Conservation (phyloP, 768 basidiomycete genomes). For the Russula griseocarnosa region DNA sequence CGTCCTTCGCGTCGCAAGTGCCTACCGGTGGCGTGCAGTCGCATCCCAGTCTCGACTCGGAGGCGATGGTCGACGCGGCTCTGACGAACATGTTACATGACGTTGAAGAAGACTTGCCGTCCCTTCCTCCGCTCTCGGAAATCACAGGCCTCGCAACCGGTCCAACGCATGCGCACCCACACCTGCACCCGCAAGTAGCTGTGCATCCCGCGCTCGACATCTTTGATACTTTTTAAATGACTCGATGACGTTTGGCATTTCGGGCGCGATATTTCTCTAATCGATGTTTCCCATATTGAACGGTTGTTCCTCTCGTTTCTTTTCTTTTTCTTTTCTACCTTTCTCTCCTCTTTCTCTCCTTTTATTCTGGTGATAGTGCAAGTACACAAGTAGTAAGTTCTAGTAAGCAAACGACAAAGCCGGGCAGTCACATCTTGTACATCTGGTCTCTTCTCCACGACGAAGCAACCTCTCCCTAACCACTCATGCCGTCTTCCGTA, state of each 20-base stretch:
- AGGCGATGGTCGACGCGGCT: constrained; percentile 22
- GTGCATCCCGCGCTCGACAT: constrained; percentile 31
- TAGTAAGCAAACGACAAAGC: constrained; percentile 11
- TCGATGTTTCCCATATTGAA: neutral
- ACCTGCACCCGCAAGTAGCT: neutral
- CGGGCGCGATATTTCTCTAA: neutral
- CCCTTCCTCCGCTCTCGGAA: constrained; percentile 18
- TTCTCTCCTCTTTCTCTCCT: neutral
- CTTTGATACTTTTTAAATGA: constrained; percentile 27
- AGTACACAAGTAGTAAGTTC: constrained; percentile 7
- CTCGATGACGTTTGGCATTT: neutral
- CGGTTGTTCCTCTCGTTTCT: neutral
- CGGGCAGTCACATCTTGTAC: constrained; percentile 16
- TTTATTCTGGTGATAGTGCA: neutral
- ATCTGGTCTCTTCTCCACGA: constrained; percentile 5
- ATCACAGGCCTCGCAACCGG: constrained; percentile 16
- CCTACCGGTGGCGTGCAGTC: constrained; percentile 12
- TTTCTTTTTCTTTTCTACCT: neutral
- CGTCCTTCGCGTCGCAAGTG: constrained; percentile 4
- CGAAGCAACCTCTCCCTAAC: constrained; percentile 6
- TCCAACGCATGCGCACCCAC: constrained; percentile 21
- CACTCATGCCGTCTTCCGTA: neutral
- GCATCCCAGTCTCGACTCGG: constrained; percentile 20
- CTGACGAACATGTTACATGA: constrained; percentile 16
- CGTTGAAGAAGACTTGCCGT: constrained; percentile 1